Base-by-base conservation (phyloP, 176 grass and related monocot genomes). In the Ampelocalamus luodianensis region DNA sequence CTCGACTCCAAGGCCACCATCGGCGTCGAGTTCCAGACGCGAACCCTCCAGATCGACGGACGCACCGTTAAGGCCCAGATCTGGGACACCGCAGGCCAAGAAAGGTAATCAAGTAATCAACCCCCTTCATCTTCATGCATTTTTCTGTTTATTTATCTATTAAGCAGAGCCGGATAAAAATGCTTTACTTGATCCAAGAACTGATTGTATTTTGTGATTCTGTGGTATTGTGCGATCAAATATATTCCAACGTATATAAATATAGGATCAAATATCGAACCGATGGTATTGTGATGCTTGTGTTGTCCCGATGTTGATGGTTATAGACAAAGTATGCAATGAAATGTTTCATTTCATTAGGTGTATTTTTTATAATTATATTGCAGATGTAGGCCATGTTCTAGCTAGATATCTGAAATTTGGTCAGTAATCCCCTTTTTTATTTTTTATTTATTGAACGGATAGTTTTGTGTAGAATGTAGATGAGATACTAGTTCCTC, bases 1-100 rank as follows among this genome's bases (percentile, higher is more conserved):
- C 89, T 94, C 86, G 95, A 97, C 86, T 97, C 95, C 73, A 97
- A 94, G 85, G 84, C 95, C 90, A 97, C 95, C 87, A 97, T 97
- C 81, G 95, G 95, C 53, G 92, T 97, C 55, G 95, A 97, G 89
- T 97, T 94, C 92, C 89, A 87, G 80, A 76, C 89, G 2, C 68
- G 89, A 80, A 89, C 92, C 7, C 89, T 94, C 10, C 53, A 72
- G 73, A 94, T 94, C 73, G 90, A 92, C 81, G 55, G 67, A 22
- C 90, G 88, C 77, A 92, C 73, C 78, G 82, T 94, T 81, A 91
- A 94, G 84, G 92, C 92, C 18, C 89, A 94, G 92, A 94, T 94
- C 89, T 94, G 89, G 92, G 92, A 94, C 84, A 94, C 92, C 81
- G 89, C 92, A 1, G 92, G 92, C 4, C 92, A 94, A 70, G 91